Evolutionary conservation across 805 yeast genomes (phyloP), one percentile per base, ranked within the genome.

Genomic region (Saccharomycodes ludwigii): DNA sequence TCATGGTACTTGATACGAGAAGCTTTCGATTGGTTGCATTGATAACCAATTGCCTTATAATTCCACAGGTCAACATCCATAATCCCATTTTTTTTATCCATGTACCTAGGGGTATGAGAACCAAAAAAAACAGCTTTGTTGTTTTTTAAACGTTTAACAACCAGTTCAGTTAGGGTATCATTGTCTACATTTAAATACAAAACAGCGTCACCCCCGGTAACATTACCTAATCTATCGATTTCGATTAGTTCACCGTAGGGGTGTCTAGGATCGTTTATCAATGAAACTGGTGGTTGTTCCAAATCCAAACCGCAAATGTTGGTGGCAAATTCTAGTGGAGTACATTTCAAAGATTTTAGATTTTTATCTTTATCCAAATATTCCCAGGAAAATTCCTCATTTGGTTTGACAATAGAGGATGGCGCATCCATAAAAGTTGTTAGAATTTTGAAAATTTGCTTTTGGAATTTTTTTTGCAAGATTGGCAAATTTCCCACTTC

Each of bases 41-140:
- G 52, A 63, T 73, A 64, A 29, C 75, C 73, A 45, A 73, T 66
- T 2, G 66, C 65, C 39, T 68, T 59, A 55, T 73, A 80, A 45
- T 78, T 76, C 71, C 74, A 83, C 14, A 78, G 65, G 24, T 68
- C 66, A 14, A 71, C 56, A 49, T 82, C 94, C 68, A 84, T 76
- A 29, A 81, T 54, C 34, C 95, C 95, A 6, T 72, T 52, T 17
- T 52, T 54, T 35, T 64, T 65, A 52, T 76, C 71, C 67, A 66
- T 68, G 56, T 64, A 83, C 51, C 78, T 76, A 16, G 88, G 91
- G n/a, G 86, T 82, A 53, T 83, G 93, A 12, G 86, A 76, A 9
- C 94, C 94, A 48, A 83, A 84, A 61, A 83, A 84, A 5, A 84
- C 82, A 0, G 93, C 78, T 59, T 78, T 78, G 56, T 80, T 75